Evolutionary conservation across 148 eudicot genomes (phyloP), one percentile per base, ranked within the genome.

Genomic region (Polygonum aviculare): DNA sequence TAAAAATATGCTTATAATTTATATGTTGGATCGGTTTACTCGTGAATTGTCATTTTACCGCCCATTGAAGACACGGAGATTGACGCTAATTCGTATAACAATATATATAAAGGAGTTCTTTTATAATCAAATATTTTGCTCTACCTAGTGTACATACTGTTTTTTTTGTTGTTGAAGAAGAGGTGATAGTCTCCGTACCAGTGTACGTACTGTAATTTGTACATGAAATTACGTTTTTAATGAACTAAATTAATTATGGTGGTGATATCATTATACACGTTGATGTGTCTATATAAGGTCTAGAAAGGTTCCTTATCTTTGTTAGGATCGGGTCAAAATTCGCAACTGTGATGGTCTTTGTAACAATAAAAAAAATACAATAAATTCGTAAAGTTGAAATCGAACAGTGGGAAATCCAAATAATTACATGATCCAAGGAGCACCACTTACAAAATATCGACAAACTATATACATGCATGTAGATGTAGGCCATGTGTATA

Each of bases 401-500:
- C 3, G 8, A 60, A 60, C n/a, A 11, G 9, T 35, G 35, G 14
- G 18, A 52, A 14, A 19, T 76, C 19, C 11, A 79, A 78, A 69
- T 65, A 78, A 38, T 26, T 26, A 26, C 57, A 63, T 40, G 1
- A 45, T 31, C 15, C 59, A 14, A 21, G 78, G 49, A 74, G 72
- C 39, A 63, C 19, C 7, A 35, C 10, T 35, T 35, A 33, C 38
- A 67, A 22, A 67, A 67, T 67, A 44, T 22, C 63, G 47, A 36
- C 19, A 19, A 12, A 21, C 2, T 60, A 75, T 22, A 41, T 51
- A 38, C 81, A 79, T 75, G 40, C 21, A 35, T 22, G 47, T 51
- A 38, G 81, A 79, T 75, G 40, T 44, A 35, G 57, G 14, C 40
- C 52, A 10, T 40, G 16, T 71, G 14, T 78, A 62, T 62, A 44